These are phyloP conservation scores for Exutisphaerella laricina DNA, from an alignment of 2,329 filamentous ascomycete species.

Conservation along the genomic window DNA sequence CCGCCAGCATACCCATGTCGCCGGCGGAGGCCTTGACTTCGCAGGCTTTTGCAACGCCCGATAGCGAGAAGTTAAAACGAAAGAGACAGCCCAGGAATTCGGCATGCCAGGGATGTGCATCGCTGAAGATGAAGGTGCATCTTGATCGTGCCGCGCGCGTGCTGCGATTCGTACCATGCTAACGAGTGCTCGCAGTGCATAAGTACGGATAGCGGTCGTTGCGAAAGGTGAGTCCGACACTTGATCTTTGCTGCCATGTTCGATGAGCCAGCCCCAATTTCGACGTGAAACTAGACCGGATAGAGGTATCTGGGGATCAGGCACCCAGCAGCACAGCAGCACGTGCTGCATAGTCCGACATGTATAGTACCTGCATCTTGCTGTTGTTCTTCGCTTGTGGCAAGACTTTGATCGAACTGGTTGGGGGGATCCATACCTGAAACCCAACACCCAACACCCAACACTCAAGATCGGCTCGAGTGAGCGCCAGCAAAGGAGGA, in stretches of 20 bases:
- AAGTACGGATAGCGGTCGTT: constrained; percentile 16
- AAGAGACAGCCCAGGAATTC: constrained; percentile 27
- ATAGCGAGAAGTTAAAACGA: constrained; percentile 17
- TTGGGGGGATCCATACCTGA: too few relatives aligned
- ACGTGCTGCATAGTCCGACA: background rate
- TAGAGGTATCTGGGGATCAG: too few relatives aligned
- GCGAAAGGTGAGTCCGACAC: constrained; percentile 21
- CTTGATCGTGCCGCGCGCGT: background rate
- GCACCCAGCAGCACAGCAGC: background rate
- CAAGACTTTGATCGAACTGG: too few relatives aligned
- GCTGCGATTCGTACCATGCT: background rate
- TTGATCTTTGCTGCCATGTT: too few relatives aligned
- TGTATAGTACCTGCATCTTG: background rate
- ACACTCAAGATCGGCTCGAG: too few relatives aligned
- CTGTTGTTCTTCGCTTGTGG: background rate
- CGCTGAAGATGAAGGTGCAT: constrained; percentile 27
- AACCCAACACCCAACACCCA: too few relatives aligned
- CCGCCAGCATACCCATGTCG: constrained; percentile 2
- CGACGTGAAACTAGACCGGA: too few relatives aligned
- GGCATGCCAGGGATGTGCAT: constrained; percentile 26
- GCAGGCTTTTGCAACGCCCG: constrained; percentile 9
- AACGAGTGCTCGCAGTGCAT: constrained; percentile 10
- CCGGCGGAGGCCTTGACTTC: constrained; percentile 4
- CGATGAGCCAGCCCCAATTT: too few relatives aligned
- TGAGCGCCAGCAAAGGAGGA: too few relatives aligned